Conservation (phyloP, 176 grass and related monocot genomes). For the Carex parvula region DNA sequence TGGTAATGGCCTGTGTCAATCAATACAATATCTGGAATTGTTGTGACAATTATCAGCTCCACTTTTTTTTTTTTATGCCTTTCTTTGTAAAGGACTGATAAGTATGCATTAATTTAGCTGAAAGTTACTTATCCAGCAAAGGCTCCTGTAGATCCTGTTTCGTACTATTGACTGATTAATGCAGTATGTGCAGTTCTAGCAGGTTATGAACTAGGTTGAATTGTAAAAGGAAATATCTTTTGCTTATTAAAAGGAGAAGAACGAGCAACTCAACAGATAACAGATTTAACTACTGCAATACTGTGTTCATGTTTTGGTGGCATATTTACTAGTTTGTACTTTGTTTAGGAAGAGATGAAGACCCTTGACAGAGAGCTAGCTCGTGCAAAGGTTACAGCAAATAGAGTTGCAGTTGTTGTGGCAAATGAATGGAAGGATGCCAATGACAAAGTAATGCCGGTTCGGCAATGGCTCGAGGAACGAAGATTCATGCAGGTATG, state of each 20-base stretch:
- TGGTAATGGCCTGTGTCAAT: neutral
- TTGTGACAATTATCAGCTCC: neutral
- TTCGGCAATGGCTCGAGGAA: slow-evolving; percentile 96
- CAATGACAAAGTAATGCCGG: slow-evolving; percentile 99
- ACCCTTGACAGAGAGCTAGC: slow-evolving; percentile 90
- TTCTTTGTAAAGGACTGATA: neutral
- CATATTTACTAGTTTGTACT: slow-evolving; percentile 20
- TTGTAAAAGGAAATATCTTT: neutral
- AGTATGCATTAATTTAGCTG: neutral
- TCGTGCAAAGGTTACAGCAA: slow-evolving; percentile 90
- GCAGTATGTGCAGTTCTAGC: neutral
- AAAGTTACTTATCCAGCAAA: neutral
- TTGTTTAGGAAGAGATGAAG: slow-evolving; percentile 88
- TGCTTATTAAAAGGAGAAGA: neutral
- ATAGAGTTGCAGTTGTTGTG: slow-evolving; percentile 96
- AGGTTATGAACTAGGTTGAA: neutral
- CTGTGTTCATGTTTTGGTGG: slow-evolving; percentile 6
- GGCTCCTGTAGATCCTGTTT: neutral
- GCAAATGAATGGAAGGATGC: slow-evolving; percentile 99
- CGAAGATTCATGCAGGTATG: slow-evolving; percentile 81
- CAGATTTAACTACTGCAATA: neutral
- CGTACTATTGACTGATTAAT: neutral
- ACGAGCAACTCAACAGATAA: neutral
- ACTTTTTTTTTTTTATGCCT: neutral
- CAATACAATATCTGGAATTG: neutral